phyloP scores from a whole-genome alignment of 202 grass and related monocot species.

The Zizania palustris region DNA sequence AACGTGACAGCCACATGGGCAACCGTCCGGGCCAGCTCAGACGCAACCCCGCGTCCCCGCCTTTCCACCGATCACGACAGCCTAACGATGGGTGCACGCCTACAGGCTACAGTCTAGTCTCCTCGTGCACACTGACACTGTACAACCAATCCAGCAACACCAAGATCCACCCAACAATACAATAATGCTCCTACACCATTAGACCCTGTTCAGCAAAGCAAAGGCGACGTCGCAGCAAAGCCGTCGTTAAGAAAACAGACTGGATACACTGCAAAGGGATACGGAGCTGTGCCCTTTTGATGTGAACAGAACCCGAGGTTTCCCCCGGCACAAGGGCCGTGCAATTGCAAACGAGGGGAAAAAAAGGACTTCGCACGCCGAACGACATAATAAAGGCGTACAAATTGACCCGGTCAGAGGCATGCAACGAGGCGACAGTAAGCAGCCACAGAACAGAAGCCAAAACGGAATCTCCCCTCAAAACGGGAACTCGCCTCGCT shows the following conservation, averaged over 20 bases:
- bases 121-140: background rate
- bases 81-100: background rate
- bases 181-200: no score
- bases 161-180: background rate
- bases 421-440: slow-evolving; percentile 27
- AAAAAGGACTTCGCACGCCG: background rate
- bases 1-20: slow-evolving; percentile 43
- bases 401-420: slow-evolving; percentile 11
- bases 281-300: background rate
- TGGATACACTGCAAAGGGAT: background rate
- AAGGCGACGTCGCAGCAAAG: background rate
- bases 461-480: slow-evolving; percentile 13
- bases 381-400: background rate
- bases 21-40: slow-evolving; percentile 22
- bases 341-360: background rate
- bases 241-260: background rate
- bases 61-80: slow-evolving; percentile 17
- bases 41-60: slow-evolving; percentile 14
- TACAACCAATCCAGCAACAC: background rate
- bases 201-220: background rate
- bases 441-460: background rate
- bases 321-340: background rate
- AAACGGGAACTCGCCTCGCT: background rate
- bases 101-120: background rate
- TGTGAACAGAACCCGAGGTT: background rate